phyloP scores from a whole-genome alignment of 2,329 filamentous ascomycete genomes.

The Paecilomyces fulvus region DNA sequence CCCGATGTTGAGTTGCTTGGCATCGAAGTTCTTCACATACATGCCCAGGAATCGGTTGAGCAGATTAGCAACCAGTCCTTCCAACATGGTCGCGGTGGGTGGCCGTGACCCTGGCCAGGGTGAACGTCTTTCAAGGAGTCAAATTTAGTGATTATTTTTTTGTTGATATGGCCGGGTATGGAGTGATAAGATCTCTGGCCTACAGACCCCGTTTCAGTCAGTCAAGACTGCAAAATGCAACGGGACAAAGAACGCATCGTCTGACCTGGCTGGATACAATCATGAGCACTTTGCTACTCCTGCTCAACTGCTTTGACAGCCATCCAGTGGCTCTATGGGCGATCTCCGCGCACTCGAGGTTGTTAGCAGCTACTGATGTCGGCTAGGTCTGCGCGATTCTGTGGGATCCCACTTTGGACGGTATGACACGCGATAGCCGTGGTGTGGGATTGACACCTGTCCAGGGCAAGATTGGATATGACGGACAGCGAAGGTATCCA shows the following conservation, averaged over 20 bases:
- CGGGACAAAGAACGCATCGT: slow-evolving; percentile 2
- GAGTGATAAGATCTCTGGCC: background rate
- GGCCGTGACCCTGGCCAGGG: slow-evolving; percentile 68
- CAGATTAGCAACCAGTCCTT: slow-evolving; percentile 91
- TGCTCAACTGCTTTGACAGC: slow-evolving; percentile 12
- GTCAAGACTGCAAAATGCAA: background rate
- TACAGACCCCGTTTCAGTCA: background rate
- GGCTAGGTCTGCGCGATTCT: background rate
- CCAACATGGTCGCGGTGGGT: slow-evolving; percentile 67
- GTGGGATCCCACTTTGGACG: background rate
- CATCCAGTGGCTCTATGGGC: slow-evolving; percentile 18
- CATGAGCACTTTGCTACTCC: slow-evolving; percentile 15
- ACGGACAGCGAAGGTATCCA: background rate
- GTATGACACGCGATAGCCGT: background rate
- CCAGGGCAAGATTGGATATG: background rate
- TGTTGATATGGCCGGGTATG: background rate
- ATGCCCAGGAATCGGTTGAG: slow-evolving; percentile 99
- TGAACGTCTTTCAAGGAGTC: slow-evolving; percentile 6
- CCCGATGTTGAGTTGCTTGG: slow-evolving; percentile 92
- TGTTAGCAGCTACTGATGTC: background rate
- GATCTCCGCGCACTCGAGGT: background rate
- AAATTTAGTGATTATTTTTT: background rate
- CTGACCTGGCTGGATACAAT: slow-evolving; percentile 8
- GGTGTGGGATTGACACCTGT: background rate
- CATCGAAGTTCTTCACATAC: slow-evolving; percentile 99